These are phyloP conservation scores for Choricystis sp. DNA, from an alignment of 139 green algal genomes.

Conservation along the genomic window DNA sequence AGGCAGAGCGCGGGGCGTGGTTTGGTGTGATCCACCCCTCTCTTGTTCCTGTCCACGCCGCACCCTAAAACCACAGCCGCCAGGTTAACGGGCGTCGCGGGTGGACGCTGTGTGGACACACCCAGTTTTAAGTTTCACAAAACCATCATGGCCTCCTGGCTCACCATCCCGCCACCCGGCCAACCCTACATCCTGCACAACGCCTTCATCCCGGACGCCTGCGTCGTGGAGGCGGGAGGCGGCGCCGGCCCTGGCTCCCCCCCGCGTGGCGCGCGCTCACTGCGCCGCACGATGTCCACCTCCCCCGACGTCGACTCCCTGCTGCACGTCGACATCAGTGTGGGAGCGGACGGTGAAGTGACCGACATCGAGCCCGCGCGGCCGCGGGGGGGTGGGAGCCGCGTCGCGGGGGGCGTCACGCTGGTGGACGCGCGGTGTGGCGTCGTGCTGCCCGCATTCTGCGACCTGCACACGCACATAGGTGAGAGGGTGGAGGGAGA, in stretches of 20 bases:
- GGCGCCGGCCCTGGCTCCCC: too few relatives aligned
- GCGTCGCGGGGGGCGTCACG: not conserved
- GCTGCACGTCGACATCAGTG: conserved; percentile 5
- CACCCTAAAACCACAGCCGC: too few relatives aligned
- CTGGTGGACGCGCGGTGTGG: conserved; percentile 14
- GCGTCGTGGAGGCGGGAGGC: too few relatives aligned
- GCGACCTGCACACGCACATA: conserved; percentile 59
- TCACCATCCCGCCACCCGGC: not conserved
- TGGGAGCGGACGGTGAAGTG: conserved; percentile 6
- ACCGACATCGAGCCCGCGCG: conserved; percentile 1
- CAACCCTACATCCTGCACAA: not conserved
- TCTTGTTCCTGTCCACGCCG: too few relatives aligned
- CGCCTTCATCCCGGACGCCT: not conserved
- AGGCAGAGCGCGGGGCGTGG: too few relatives aligned
- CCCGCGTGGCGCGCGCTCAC: too few relatives aligned
- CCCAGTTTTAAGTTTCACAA: too few relatives aligned
- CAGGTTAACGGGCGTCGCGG: too few relatives aligned
- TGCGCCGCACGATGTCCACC: not conserved
- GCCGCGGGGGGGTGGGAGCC: not conserved
- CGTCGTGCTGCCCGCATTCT: conserved; percentile 38
- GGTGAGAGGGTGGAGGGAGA: too few relatives aligned
- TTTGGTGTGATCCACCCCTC: too few relatives aligned
- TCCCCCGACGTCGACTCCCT: conserved; percentile 1
- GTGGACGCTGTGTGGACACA: too few relatives aligned
- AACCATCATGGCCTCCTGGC: too few relatives aligned